Evolutionary conservation across 192 early-diverging fungal species (phyloP).

Genomic region (Coemansia javaensis): DNA sequence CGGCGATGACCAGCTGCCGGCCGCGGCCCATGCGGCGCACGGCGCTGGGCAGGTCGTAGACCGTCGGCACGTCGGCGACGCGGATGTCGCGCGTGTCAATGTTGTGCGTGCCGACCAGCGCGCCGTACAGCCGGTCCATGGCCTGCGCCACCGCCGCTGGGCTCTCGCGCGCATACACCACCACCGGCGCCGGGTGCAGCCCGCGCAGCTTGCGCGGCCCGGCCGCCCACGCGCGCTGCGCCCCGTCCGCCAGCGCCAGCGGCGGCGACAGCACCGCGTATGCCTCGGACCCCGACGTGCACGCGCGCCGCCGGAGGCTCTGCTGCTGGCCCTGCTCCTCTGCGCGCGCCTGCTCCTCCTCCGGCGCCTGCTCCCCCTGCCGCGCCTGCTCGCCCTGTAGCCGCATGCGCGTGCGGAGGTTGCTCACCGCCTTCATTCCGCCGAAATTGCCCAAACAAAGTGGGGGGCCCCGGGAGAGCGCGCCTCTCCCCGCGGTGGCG

Average conservation of each 20-base stretch:
- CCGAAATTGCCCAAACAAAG: too few relatives aligned
- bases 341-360: not conserved
- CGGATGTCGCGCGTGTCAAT: slow-evolving; percentile 38
- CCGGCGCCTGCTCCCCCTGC: not conserved
- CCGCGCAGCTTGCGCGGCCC: slow-evolving; percentile 43
- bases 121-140: slow-evolving; percentile 39
- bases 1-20: slow-evolving; percentile 36
- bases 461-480: too few relatives aligned
- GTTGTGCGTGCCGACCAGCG: slow-evolving; percentile 18
- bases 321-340: too few relatives aligned
- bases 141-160: slow-evolving; percentile 10
- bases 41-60: slow-evolving; percentile 30
- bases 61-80: slow-evolving; percentile 39
- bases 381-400: slow-evolving; percentile 3
- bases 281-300: slow-evolving; percentile 18
- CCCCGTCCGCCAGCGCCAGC: not conserved
- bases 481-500: too few relatives aligned
- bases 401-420: slow-evolving; percentile 37
- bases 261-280: slow-evolving; percentile 28
- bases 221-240: slow-evolving; percentile 28
- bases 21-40: slow-evolving; percentile 37
- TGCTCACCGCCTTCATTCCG: slow-evolving; percentile 33
- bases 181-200: slow-evolving; percentile 35
- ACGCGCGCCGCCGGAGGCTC: slow-evolving; percentile 18
- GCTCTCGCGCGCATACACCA: slow-evolving; percentile 43